Conservation (phyloP, 164 flowering plant species). For the Umbilicus rupestris region DNA sequence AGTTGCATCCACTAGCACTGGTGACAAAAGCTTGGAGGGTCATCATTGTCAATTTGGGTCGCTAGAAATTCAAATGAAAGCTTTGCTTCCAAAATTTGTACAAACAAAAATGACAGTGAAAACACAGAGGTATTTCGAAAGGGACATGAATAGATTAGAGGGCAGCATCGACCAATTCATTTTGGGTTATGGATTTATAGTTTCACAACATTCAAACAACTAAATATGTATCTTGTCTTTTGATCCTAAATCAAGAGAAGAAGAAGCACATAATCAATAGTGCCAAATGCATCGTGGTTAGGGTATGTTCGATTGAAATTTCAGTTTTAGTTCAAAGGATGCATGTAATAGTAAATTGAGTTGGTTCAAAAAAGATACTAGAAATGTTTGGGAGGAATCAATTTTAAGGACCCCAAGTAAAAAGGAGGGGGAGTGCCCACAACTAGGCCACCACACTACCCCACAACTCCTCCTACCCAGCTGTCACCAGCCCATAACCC, state of each 20-base stretch:
- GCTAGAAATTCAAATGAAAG: not conserved
- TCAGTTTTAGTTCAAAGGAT: not conserved
- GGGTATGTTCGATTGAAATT: no score
- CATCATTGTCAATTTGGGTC: not conserved
- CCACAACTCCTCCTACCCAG: slow-evolving; percentile 19
- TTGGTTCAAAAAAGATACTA: no score
- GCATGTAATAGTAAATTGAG: no score
- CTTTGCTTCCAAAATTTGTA: not conserved
- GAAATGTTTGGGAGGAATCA: not conserved
- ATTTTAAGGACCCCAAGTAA: slow-evolving; percentile 1
- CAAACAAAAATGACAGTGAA: not conserved
- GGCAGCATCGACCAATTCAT: not conserved
- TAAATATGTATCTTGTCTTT: no score
- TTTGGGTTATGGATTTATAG: not conserved
- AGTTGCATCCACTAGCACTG: not conserved
- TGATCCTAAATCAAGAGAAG: no score
- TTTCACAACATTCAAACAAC: not conserved
- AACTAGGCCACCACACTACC: slow-evolving; percentile 4
- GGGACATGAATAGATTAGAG: not conserved
- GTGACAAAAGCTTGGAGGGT: not conserved
- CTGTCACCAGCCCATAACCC: slow-evolving; percentile 67
- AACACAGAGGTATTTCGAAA: not conserved
- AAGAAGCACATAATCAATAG: no score
- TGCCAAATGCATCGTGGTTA: not conserved
- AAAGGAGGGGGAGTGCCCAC: not conserved